phyloP scores from a whole-genome alignment of 257 asterid genomes.

The Schizonepeta tenuifolia region DNA sequence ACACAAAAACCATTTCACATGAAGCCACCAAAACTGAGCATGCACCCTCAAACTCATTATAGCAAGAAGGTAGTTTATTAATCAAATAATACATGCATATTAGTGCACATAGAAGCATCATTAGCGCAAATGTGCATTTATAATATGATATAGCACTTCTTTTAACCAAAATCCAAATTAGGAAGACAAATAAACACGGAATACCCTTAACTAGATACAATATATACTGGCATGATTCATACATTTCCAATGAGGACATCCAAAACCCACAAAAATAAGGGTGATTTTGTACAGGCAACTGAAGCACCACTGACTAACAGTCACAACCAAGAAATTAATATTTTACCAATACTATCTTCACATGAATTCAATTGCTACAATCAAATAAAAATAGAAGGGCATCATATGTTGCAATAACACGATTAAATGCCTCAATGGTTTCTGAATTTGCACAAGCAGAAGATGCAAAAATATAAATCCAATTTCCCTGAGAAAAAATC shows the following conservation, averaged over 20 bases:
- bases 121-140: slow-evolving; percentile 2
- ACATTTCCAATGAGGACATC: neutral
- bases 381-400: neutral
- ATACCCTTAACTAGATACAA: neutral
- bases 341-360: slow-evolving; percentile 1
- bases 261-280: neutral
- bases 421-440: neutral
- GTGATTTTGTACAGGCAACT: neutral
- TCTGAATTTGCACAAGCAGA: slow-evolving; percentile 20
- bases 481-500: slow-evolving; percentile 13
- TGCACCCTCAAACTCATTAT: slow-evolving; percentile 9
- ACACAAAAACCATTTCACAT: slow-evolving; percentile 13
- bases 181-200: slow-evolving; percentile 15
- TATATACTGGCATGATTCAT: slow-evolving; percentile 7
- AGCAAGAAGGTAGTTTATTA: slow-evolving; percentile 7
- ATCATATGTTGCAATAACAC: neutral
- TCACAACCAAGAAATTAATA: neutral
- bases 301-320: neutral
- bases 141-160: neutral
- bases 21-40: slow-evolving; percentile 5
- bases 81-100: neutral
- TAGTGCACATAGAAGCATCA: neutral
- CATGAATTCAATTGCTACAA: slow-evolving; percentile 3
- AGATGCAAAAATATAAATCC: neutral
- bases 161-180: neutral